Conservation (phyloP, 2,329 filamentous ascomycete species). For the Neophaeococcomyces aloes region DNA sequence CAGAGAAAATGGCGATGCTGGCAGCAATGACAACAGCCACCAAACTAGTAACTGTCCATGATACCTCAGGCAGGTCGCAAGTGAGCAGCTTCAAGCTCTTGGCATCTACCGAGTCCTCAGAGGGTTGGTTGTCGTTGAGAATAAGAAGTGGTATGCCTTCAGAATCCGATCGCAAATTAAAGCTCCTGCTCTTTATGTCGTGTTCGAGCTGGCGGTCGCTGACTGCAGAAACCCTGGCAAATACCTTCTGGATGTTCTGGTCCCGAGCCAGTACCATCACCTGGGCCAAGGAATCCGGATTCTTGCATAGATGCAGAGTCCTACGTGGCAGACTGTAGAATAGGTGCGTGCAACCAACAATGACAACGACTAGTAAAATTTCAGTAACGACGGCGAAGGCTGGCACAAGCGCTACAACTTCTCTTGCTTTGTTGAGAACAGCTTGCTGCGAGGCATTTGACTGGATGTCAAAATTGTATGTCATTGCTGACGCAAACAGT, state of each 20-base stretch:
- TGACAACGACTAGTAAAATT: not conserved
- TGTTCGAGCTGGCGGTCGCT: not conserved
- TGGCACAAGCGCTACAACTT: not conserved
- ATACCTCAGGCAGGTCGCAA: not conserved
- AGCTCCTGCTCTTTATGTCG: not conserved
- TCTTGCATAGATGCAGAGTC: not conserved
- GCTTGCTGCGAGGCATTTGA: not conserved
- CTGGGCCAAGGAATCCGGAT: not conserved
- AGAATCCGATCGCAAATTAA: no score
- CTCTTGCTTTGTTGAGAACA: not conserved
- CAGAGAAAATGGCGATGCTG: not conserved
- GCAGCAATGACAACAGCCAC: not conserved
- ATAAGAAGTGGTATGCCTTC: no score
- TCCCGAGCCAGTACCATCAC: not conserved
- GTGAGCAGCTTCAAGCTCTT: no score
- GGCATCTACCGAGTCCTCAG: no score
- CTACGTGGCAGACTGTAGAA: not conserved
- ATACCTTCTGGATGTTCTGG: not conserved
- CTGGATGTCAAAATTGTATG: not conserved
- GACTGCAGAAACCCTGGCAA: not conserved
- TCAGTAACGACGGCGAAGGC: not conserved
- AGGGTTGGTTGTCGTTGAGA: no score
- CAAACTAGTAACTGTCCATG: not conserved
- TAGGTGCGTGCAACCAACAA: not conserved
- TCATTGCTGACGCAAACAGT: constrained; percentile 28